These are phyloP conservation scores for Phalaenopsis aphrodite DNA, from an alignment of 106 monocot species.

Conservation along the genomic window DNA sequence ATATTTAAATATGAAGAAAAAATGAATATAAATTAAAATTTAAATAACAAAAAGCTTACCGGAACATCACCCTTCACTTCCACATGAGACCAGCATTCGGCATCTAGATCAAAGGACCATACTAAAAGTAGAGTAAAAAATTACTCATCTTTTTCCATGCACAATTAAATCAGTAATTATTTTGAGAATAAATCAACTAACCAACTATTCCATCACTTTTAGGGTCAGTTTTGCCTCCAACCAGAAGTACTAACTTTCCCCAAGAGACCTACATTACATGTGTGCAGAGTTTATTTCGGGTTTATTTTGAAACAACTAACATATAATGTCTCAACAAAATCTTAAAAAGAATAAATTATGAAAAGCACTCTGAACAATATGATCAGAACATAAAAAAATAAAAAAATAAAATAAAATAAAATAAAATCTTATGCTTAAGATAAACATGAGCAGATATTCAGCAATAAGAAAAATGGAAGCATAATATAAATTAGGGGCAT, in stretches of 20 bases:
- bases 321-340: background rate
- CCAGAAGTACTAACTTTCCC: constrained; percentile 63
- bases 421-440: background rate
- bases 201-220: constrained; percentile 54
- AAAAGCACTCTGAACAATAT: background rate
- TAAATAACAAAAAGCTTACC: constrained; percentile 30
- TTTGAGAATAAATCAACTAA: constrained; percentile 9
- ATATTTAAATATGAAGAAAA: background rate
- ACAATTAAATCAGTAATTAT: background rate
- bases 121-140: constrained; percentile 32
- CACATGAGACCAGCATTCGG: constrained; percentile 77
- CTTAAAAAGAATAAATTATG: background rate
- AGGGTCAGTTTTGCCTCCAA: constrained; percentile 81
- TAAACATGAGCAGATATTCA: background rate
- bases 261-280: constrained; percentile 52
- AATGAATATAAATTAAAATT: background rate
- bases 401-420: too few relatives aligned
- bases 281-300: background rate
- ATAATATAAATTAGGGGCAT: background rate
- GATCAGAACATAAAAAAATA: background rate
- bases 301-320: background rate
- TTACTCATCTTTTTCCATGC: background rate
- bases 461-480: background rate
- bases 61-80: constrained; percentile 94
- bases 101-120: constrained; percentile 80